These are phyloP conservation scores for Graphiopsis chlorocephala DNA, from an alignment of 2,329 filamentous ascomycete species.

Conservation along the genomic window DNA sequence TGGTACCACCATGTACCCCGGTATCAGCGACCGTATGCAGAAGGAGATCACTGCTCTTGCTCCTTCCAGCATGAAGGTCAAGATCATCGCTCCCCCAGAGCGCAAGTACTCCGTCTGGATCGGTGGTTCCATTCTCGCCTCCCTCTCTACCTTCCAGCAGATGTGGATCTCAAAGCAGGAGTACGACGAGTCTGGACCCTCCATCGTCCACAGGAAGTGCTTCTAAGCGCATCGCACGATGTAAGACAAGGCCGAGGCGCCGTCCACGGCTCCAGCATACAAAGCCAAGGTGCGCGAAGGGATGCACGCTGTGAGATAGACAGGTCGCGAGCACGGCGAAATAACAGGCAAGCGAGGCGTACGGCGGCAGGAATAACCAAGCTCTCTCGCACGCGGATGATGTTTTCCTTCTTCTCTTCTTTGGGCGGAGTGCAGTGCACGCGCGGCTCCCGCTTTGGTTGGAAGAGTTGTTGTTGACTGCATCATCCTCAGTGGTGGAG, in stretches of 20 bases:
- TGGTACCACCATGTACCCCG: slow-evolving; percentile 99
- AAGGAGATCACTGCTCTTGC: slow-evolving; percentile 99
- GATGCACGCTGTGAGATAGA: slow-evolving; percentile 15
- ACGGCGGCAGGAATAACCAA: slow-evolving; percentile 1
- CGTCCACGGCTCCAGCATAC: slow-evolving; percentile 13
- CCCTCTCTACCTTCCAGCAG: slow-evolving; percentile 99
- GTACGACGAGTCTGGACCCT: slow-evolving; percentile 99
- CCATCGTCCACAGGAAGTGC: slow-evolving; percentile 99
- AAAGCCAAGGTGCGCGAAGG: slow-evolving; percentile 7
- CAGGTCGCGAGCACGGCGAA: slow-evolving; percentile 14
- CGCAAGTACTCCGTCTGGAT: slow-evolving; percentile 99
- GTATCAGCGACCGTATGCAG: slow-evolving; percentile 99
- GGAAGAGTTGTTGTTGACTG: slow-evolving; percentile 3
- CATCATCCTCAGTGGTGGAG: slow-evolving; percentile 10
- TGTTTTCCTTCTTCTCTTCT: slow-evolving; percentile 16
- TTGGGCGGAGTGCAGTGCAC: slow-evolving; percentile 7
- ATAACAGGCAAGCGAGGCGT: slow-evolving; percentile 14
- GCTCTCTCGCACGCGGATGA: not conserved
- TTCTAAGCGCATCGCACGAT: slow-evolving; percentile 68
- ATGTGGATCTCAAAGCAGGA: slow-evolving; percentile 99
- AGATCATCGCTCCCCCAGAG: slow-evolving; percentile 99
- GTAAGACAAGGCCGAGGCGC: slow-evolving; percentile 14
- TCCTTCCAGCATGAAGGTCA: slow-evolving; percentile 99
- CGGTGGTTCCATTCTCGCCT: slow-evolving; percentile 99
- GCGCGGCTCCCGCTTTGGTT: slow-evolving; percentile 15